phyloP scores from a whole-genome alignment of 2,329 filamentous ascomycete genomes.

The Monilinia vaccinii-corymbosi region DNA sequence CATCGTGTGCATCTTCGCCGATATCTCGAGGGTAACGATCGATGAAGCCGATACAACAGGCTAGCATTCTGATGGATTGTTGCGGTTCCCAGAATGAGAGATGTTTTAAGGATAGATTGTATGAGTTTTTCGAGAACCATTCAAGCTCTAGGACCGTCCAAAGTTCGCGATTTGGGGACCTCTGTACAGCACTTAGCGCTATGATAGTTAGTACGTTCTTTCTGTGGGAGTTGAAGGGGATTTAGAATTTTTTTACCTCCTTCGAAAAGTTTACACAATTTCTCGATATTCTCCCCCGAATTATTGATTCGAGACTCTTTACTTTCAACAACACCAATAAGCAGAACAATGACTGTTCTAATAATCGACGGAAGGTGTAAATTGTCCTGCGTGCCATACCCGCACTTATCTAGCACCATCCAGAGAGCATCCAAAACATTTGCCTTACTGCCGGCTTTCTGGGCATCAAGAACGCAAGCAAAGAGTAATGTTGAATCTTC shows the following conservation, averaged over 20 bases:
- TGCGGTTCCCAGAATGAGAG: constrained; percentile 45
- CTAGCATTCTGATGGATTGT: constrained; percentile 47
- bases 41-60: constrained; percentile 44
- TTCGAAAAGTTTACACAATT: constrained; percentile 49
- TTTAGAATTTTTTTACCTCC: constrained; percentile 30
- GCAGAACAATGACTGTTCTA: constrained; percentile 48
- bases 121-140: constrained; percentile 78
- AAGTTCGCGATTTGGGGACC: constrained; percentile 31
- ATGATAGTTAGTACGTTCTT: constrained; percentile 1
- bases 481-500: constrained; percentile 60
- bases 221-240: background rate
- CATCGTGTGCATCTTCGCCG: constrained; percentile 33
- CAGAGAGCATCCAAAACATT: constrained; percentile 52
- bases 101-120: constrained; percentile 64
- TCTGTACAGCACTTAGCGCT: constrained; percentile 31
- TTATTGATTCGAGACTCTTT: background rate
- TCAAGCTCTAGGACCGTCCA: constrained; percentile 61
- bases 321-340: constrained; percentile 35
- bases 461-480: constrained; percentile 71
- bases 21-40: constrained; percentile 41
- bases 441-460: constrained; percentile 51
- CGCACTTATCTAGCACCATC: constrained; percentile 47
- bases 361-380: constrained; percentile 56
- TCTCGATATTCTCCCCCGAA: constrained; percentile 28
- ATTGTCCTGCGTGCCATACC: constrained; percentile 37